These are phyloP conservation scores for Byssothecium circinans DNA, from an alignment of 2,329 filamentous ascomycete genomes.

Conservation along the genomic window DNA sequence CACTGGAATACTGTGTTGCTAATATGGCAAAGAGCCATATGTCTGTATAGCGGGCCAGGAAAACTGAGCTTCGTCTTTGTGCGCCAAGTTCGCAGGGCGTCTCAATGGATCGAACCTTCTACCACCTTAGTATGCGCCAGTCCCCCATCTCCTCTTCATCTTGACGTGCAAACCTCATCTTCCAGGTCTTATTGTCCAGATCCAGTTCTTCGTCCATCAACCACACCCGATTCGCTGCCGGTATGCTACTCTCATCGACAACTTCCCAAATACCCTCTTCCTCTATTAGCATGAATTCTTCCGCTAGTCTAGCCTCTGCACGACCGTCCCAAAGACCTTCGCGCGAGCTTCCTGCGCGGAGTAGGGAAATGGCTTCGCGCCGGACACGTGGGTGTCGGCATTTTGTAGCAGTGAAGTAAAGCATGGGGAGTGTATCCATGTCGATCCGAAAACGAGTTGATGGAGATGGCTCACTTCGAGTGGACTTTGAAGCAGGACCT, in stretches of 20 bases:
- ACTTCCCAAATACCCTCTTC: constrained; percentile 2
- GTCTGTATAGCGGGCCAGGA: background rate
- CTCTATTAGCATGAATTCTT: constrained; percentile 4
- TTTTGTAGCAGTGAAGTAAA: constrained; percentile 5
- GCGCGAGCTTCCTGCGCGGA: constrained; percentile 2
- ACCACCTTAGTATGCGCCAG: constrained; percentile 3
- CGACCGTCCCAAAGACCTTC: constrained; percentile 14
- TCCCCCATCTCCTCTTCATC: background rate
- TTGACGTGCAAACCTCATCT: background rate
- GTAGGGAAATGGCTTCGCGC: constrained; percentile 7
- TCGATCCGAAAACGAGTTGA: constrained; percentile 3
- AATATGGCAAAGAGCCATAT: no score
- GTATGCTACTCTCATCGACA: background rate
- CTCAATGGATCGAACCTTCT: background rate
- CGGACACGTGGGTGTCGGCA: constrained; percentile 11
- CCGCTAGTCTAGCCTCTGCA: constrained; percentile 1
- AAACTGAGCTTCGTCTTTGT: background rate
- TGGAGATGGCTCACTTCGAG: background rate
- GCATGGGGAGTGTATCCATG: constrained; percentile 7
- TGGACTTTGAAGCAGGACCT: background rate
- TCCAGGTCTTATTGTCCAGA: background rate
- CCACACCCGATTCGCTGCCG: background rate
- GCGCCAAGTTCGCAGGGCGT: background rate
- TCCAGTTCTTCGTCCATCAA: constrained; percentile 4
- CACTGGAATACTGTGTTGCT: no score